Evolutionary conservation across 495 filamentous ascomycete genomes (phyloP).

Genomic region (Cryomyces minteri): DNA sequence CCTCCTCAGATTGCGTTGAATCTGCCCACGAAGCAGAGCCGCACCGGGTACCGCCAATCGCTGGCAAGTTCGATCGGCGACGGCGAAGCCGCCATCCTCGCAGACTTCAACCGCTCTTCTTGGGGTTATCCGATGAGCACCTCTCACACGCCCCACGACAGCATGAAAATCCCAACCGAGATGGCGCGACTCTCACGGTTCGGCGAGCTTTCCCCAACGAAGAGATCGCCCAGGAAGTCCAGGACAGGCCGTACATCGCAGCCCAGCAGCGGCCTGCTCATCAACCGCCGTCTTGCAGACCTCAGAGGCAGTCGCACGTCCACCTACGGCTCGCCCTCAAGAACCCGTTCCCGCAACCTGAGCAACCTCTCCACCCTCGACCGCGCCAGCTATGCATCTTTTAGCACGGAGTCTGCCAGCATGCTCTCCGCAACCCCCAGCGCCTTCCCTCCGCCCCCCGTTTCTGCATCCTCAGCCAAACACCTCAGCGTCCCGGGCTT

Average conservation of each 20-base stretch:
- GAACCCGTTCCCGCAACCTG: neutral
- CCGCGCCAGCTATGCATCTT: slow-evolving; percentile 10
- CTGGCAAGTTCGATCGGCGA: slow-evolving; percentile 10
- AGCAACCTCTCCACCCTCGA: slow-evolving; percentile 4
- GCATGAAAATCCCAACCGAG: slow-evolving; percentile 17
- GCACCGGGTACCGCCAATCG: slow-evolving; percentile 6
- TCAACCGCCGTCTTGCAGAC: slow-evolving; percentile 8
- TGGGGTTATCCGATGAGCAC: slow-evolving; percentile 11
- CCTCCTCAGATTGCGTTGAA: slow-evolving; percentile 13
- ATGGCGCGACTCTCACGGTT: slow-evolving; percentile 12
- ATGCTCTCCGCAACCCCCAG: slow-evolving; percentile 13
- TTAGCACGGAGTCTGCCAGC: slow-evolving; percentile 13
- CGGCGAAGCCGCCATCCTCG: slow-evolving; percentile 12
- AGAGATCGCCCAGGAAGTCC: slow-evolving; percentile 1
- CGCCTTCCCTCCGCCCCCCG: slow-evolving; percentile 13
- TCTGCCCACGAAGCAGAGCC: slow-evolving; percentile 2
- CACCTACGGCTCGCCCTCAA: slow-evolving; percentile 1
- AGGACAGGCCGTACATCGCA: slow-evolving; percentile 1
- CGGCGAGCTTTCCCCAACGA: slow-evolving; percentile 9
- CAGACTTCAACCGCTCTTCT: slow-evolving; percentile 10
- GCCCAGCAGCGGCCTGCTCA: slow-evolving; percentile 7
- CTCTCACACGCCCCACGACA: slow-evolving; percentile 15
- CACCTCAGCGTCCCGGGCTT: slow-evolving; percentile 1
- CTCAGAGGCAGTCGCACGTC: slow-evolving; percentile 6
- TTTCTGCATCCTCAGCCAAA: neutral